These are phyloP conservation scores for Metschnikowia amazonensis DNA, from an alignment of 805 yeast genomes.

Conservation along the genomic window DNA sequence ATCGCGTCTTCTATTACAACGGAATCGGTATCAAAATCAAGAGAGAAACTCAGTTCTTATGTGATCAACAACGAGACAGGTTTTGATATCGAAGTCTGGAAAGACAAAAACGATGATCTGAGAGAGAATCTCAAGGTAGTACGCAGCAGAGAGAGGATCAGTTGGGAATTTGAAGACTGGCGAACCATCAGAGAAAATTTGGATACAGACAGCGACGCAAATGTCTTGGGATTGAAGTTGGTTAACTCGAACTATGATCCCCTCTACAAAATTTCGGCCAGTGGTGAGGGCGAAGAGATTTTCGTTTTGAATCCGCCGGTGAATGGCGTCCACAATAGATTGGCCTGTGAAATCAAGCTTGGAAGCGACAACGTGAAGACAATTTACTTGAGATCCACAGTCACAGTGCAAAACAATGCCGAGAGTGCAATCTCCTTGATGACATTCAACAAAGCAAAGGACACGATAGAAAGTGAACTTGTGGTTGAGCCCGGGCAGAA, in stretches of 20 bases:
- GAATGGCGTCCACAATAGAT: slow-evolving; percentile 63
- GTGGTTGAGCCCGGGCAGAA: slow-evolving; percentile 52
- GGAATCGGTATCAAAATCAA: slow-evolving; percentile 51
- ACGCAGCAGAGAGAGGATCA: slow-evolving; percentile 47
- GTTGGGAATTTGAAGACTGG: slow-evolving; percentile 98
- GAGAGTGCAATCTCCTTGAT: slow-evolving; percentile 55
- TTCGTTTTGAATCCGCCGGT: slow-evolving; percentile 62
- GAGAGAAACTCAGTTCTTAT: slow-evolving; percentile 84
- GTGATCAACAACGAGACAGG: slow-evolving; percentile 83
- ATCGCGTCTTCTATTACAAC: slow-evolving; percentile 56
- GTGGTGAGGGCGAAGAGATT: slow-evolving; percentile 79
- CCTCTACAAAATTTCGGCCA: slow-evolving; percentile 57
- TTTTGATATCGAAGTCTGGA: slow-evolving; percentile 74
- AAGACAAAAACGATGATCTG: slow-evolving; percentile 40
- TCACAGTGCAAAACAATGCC: slow-evolving; percentile 58
- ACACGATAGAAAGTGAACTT: slow-evolving; percentile 20
- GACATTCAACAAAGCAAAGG: slow-evolving; percentile 33
- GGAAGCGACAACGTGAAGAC: slow-evolving; percentile 76
- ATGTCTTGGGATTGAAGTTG: slow-evolving; percentile 60
- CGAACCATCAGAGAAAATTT: slow-evolving; percentile 74
- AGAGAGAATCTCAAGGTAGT: slow-evolving; percentile 32
- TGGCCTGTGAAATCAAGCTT: slow-evolving; percentile 66
- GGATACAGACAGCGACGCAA: slow-evolving; percentile 59
- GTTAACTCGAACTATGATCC: slow-evolving; percentile 53
- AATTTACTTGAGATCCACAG: slow-evolving; percentile 73